phyloP scores from a whole-genome alignment of 2,329 filamentous ascomycete species.

The Tympanopsis confertula region DNA sequence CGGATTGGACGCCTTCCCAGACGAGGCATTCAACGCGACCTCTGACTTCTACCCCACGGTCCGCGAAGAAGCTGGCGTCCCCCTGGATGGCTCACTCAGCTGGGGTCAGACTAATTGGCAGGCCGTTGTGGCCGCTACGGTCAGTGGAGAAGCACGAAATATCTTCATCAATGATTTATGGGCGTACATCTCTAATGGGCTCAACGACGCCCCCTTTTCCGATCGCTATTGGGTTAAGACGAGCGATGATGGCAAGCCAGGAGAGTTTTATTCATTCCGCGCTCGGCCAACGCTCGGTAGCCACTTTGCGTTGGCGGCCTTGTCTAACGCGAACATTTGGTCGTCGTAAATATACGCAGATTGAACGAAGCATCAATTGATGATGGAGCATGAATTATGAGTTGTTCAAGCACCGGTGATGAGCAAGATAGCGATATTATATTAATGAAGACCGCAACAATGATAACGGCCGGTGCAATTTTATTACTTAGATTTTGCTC shows the following conservation, averaged over 20 bases:
- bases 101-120: background rate
- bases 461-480: no score
- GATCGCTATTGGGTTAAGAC: background rate
- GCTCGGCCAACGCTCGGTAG: background rate
- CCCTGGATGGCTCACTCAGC: background rate
- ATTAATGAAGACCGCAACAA: no score
- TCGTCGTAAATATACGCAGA: no score
- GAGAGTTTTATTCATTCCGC: background rate
- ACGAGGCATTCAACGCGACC: background rate
- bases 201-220: background rate
- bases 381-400: no score
- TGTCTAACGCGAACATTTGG: background rate
- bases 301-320: background rate
- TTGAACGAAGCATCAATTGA: no score
- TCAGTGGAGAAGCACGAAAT: background rate
- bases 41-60: background rate
- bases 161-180: background rate
- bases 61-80: background rate
- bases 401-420: no score
- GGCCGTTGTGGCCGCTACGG: background rate
- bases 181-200: background rate
- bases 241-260: background rate
- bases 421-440: no score
- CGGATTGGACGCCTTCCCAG: conserved; percentile 3
- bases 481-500: no score